Conservation (phyloP, 2,329 filamentous ascomycete genomes). For the Colletotrichum sp. region DNA sequence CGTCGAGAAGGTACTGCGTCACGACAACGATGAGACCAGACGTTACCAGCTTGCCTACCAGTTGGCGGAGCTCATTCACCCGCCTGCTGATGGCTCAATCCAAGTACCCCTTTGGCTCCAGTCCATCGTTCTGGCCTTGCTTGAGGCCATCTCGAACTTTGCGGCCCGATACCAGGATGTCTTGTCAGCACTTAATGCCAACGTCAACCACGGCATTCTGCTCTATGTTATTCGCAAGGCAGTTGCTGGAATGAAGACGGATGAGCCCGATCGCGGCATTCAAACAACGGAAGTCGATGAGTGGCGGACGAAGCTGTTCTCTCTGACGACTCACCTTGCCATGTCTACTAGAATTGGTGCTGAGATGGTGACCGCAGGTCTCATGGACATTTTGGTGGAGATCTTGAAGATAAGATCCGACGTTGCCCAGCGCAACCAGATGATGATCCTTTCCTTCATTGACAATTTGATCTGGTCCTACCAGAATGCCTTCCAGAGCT, state of each 20-base stretch:
- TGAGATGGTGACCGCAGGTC: constrained; percentile 85
- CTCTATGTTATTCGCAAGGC: constrained; percentile 93
- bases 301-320: constrained; percentile 90
- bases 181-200: constrained; percentile 88
- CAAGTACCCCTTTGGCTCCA: constrained; percentile 79
- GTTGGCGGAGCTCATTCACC: constrained; percentile 88
- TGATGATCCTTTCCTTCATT: constrained; percentile 84
- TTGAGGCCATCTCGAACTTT: constrained; percentile 86
- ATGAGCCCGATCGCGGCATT: constrained; percentile 59
- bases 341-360: constrained; percentile 76
- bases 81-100: constrained; percentile 71
- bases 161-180: constrained; percentile 81
- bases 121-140: constrained; percentile 77
- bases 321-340: constrained; percentile 82
- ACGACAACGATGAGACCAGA: constrained; percentile 88
- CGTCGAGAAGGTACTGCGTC: constrained; percentile 81
- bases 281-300: constrained; percentile 76
- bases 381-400: constrained; percentile 90
- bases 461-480: constrained; percentile 88
- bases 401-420: constrained; percentile 82
- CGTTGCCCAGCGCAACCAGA: constrained; percentile 83
- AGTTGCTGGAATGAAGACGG: constrained; percentile 77
- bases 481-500: constrained; percentile 80
- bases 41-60: constrained; percentile 91
- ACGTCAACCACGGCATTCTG: constrained; percentile 93